phyloP scores from a whole-genome alignment of 805 yeast genomes.

The Candida parachauliodes region DNA sequence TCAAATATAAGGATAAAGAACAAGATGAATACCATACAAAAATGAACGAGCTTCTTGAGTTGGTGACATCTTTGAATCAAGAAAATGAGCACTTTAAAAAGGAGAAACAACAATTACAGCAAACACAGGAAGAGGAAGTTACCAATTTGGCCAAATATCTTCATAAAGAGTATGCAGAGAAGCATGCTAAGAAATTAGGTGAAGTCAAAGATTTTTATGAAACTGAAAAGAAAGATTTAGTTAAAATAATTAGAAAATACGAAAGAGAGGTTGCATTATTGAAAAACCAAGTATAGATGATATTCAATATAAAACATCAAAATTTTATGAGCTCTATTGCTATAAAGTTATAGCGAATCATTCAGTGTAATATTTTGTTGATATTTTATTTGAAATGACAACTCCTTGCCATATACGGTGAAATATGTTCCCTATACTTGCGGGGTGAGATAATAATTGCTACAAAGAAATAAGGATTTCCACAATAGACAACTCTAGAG shows the following conservation, averaged over 20 bases:
- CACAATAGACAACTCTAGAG: too few species aligned
- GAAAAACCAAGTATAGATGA: too few species aligned
- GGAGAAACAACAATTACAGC: conserved; percentile 24
- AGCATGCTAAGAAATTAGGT: conserved; percentile 70
- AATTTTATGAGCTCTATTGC: too few species aligned
- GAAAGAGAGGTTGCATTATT: conserved; percentile 52
- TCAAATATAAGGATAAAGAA: conserved; percentile 22
- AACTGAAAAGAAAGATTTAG: conserved; percentile 37
- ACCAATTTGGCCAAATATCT: conserved; percentile 66
- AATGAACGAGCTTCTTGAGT: conserved; percentile 25
- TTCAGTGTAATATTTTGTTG: too few species aligned
- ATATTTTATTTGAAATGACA: too few species aligned
- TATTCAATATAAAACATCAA: too few species aligned
- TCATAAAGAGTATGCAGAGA: conserved; percentile 69
- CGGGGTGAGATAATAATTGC: too few species aligned
- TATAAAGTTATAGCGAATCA: too few species aligned
- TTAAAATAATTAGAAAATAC: conserved; percentile 41
- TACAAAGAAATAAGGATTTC: too few species aligned
- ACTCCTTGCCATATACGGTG: too few species aligned
- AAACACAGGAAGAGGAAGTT: conserved; percentile 49
- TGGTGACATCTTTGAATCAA: conserved; percentile 13
- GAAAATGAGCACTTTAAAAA: conserved; percentile 9
- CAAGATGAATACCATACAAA: conserved; percentile 27
- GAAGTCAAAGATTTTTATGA: conserved; percentile 40
- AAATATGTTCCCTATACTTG: too few species aligned